phyloP scores from a whole-genome alignment of 208 protist genomes.

The Trypanosoma scelopori region DNA sequence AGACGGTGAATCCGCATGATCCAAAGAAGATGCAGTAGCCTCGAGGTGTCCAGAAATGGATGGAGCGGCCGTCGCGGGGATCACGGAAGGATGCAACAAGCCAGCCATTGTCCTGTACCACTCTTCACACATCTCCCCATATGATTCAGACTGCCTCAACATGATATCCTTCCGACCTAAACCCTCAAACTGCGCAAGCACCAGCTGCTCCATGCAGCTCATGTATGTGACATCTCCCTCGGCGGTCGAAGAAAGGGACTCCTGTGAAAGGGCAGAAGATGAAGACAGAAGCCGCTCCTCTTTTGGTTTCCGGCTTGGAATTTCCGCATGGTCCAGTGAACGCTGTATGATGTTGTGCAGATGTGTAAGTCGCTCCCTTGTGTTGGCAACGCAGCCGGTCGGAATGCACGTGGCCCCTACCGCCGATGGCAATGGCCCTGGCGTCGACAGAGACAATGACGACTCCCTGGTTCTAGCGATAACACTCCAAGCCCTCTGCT shows the following conservation, averaged over 20 bases:
- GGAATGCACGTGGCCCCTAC: not conserved
- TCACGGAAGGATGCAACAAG: not conserved
- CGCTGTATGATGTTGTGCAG: slow-evolving; percentile 20
- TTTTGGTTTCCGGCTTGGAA: not conserved
- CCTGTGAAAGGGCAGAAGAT: no score
- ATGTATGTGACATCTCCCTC: slow-evolving; percentile 1
- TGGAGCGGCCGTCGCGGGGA: not conserved
- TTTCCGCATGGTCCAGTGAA: slow-evolving; percentile 18
- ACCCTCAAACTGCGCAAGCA: slow-evolving; percentile 24
- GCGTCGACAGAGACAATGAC: not conserved
- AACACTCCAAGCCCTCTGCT: not conserved
- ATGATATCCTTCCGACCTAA: slow-evolving; percentile 15
- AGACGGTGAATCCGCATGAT: no score
- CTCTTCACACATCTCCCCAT: not conserved
- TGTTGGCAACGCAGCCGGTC: not conserved
- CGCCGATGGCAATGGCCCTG: not conserved
- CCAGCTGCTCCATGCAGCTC: slow-evolving; percentile 16
- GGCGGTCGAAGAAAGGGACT: not conserved
- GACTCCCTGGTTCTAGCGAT: not conserved
- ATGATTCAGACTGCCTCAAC: not conserved
- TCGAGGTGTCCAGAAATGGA: not conserved
- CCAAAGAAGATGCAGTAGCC: no score
- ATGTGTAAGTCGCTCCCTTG: slow-evolving; percentile 10
- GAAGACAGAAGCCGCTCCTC: not conserved
- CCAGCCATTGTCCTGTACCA: not conserved